Conservation (phyloP, 2,329 filamentous ascomycete genomes). For the Diaporthe citriasiana region DNA sequence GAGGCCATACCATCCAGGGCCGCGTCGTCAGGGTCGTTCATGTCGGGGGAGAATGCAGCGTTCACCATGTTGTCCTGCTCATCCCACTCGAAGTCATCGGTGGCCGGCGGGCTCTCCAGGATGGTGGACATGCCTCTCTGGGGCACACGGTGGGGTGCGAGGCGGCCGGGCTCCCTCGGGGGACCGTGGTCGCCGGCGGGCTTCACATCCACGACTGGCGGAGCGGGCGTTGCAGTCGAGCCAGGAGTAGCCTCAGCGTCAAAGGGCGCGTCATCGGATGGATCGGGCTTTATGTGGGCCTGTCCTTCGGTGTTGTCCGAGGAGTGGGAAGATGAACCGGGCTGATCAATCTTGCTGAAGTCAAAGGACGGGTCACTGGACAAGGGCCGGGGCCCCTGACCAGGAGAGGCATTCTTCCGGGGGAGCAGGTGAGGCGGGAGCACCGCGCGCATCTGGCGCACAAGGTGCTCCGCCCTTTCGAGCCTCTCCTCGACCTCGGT, state of each 20-base stretch:
- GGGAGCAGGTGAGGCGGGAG: conserved; percentile 47
- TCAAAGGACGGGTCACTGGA: conserved; percentile 41
- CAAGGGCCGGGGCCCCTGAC: conserved; percentile 29
- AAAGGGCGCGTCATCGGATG: conserved; percentile 39
- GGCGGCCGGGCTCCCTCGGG: conserved; percentile 34
- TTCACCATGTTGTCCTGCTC: conserved; percentile 50
- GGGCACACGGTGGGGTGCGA: conserved; percentile 44
- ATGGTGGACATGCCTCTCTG: conserved; percentile 43
- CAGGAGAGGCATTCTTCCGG: conserved; percentile 37
- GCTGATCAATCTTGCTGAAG: conserved; percentile 41
- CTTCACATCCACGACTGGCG: conserved; percentile 34
- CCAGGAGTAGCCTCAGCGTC: conserved; percentile 37
- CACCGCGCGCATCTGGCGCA: conserved; percentile 50
- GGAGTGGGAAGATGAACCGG: conserved; percentile 33
- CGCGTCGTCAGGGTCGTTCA: conserved; percentile 47
- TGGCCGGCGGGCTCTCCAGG: conserved; percentile 52
- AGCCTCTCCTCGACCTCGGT: conserved; percentile 60
- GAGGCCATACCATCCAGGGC: conserved; percentile 57
- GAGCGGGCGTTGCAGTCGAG: conserved; percentile 23
- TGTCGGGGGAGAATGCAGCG: conserved; percentile 47
- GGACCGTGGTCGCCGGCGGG: conserved; percentile 33
- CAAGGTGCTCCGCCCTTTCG: conserved; percentile 51
- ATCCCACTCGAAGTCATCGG: conserved; percentile 56
- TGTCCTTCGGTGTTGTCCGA: conserved; percentile 33
- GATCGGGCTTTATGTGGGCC: conserved; percentile 42